phyloP scores from a whole-genome alignment of 2,329 filamentous ascomycete species.

The Arthrobotrys conoides region DNA sequence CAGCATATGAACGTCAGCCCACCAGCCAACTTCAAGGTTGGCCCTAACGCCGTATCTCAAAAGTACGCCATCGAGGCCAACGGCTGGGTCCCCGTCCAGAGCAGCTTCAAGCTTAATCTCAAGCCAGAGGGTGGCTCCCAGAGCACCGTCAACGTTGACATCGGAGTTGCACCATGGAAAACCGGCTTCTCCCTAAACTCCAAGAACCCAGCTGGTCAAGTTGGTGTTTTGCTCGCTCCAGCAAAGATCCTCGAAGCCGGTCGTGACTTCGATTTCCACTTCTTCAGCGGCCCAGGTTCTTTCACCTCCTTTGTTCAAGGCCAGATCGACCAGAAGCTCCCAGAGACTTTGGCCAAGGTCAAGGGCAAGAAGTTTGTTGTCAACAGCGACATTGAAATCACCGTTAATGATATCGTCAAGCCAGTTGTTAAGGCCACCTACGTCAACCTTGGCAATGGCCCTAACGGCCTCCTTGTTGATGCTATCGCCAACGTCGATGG shows the following conservation, averaged over 20 bases:
- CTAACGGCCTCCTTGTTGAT: slow-evolving; percentile 32
- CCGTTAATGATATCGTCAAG: slow-evolving; percentile 35
- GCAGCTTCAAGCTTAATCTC: slow-evolving; percentile 42
- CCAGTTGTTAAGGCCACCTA: slow-evolving; percentile 40
- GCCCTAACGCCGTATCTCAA: slow-evolving; percentile 24
- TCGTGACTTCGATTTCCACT: slow-evolving; percentile 54
- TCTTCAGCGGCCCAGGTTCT: slow-evolving; percentile 40
- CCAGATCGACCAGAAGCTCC: slow-evolving; percentile 49
- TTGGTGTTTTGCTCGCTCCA: slow-evolving; percentile 48
- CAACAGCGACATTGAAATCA: slow-evolving; percentile 29
- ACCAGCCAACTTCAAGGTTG: slow-evolving; percentile 25
- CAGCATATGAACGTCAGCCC: slow-evolving; percentile 34
- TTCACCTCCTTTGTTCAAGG: slow-evolving; percentile 42
- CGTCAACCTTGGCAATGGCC: slow-evolving; percentile 30
- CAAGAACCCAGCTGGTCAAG: slow-evolving; percentile 37
- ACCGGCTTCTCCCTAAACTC: slow-evolving; percentile 25
- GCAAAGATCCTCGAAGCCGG: slow-evolving; percentile 56
- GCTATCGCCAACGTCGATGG: slow-evolving; percentile 41
- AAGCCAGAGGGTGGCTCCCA: slow-evolving; percentile 32
- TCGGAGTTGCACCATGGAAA: slow-evolving; percentile 38
- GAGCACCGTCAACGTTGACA: slow-evolving; percentile 47
- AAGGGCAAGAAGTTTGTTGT: slow-evolving; percentile 34
- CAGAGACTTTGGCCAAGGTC: slow-evolving; percentile 20
- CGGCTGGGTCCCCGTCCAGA: slow-evolving; percentile 53
- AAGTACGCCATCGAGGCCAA: slow-evolving; percentile 44